Conservation (phyloP, 2,329 filamentous ascomycete species). For the Metarhizium guizhouense region DNA sequence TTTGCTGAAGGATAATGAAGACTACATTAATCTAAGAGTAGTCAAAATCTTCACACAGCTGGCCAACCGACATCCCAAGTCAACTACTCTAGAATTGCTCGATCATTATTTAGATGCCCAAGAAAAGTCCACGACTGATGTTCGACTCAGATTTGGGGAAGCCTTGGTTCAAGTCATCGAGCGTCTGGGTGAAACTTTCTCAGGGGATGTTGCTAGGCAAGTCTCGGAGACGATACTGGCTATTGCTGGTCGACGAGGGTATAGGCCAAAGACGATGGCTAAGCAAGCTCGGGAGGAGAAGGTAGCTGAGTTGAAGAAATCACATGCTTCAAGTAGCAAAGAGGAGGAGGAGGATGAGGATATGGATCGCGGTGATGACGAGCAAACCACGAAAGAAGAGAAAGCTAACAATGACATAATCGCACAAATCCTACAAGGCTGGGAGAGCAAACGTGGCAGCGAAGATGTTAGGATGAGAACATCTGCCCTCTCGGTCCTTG, state of each 20-base stretch:
- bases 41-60: slow-evolving; percentile 57
- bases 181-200: slow-evolving; percentile 46
- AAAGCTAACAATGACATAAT: slow-evolving; percentile 40
- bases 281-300: slow-evolving; percentile 44
- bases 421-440: slow-evolving; percentile 53
- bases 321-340: slow-evolving; percentile 31
- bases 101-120: slow-evolving; percentile 58
- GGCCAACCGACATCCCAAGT: slow-evolving; percentile 50
- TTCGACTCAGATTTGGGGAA: slow-evolving; percentile 60
- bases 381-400: slow-evolving; percentile 34
- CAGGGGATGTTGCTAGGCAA: slow-evolving; percentile 40
- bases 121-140: slow-evolving; percentile 51
- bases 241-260: slow-evolving; percentile 54
- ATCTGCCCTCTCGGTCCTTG: slow-evolving; percentile 60
- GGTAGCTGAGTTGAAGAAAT: slow-evolving; percentile 36
- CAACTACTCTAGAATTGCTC: slow-evolving; percentile 52
- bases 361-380: slow-evolving; percentile 33
- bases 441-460: slow-evolving; percentile 55
- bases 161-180: slow-evolving; percentile 57
- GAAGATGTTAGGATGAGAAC: slow-evolving; percentile 64
- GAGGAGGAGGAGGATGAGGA: slow-evolving; percentile 41
- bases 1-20: slow-evolving; percentile 56
- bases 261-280: slow-evolving; percentile 49
- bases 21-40: slow-evolving; percentile 62
- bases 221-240: slow-evolving; percentile 52